phyloP scores from a whole-genome alignment of 2,329 filamentous ascomycete genomes.

The Emergomyces africanus region DNA sequence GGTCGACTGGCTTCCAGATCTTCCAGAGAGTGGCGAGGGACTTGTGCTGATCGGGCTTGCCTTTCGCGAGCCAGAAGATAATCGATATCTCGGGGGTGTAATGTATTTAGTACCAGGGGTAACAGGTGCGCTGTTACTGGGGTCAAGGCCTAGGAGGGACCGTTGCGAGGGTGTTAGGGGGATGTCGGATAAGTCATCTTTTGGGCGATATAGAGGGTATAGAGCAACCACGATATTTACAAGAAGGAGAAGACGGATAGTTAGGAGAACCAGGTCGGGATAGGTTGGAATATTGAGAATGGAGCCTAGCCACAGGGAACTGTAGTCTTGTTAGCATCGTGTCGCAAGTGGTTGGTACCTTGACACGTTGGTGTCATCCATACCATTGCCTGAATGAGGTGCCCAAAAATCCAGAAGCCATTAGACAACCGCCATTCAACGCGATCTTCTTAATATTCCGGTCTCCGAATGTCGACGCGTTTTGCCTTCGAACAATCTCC shows the following conservation, averaged over 20 bases:
- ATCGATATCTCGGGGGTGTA: constrained; percentile 76
- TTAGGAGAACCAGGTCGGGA: constrained; percentile 36
- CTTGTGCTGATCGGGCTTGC: constrained; percentile 27
- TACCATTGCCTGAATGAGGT: constrained; percentile 27
- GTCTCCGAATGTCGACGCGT: constrained; percentile 65
- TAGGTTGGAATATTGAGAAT: constrained; percentile 27
- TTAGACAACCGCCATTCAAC: constrained; percentile 50
- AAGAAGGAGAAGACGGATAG: constrained; percentile 49
- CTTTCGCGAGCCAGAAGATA: constrained; percentile 50
- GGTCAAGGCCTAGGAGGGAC: constrained; percentile 66
- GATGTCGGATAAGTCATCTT: constrained; percentile 76
- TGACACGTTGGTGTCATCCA: neutral
- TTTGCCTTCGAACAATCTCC: constrained; percentile 73
- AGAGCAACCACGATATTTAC: constrained; percentile 60
- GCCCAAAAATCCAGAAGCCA: constrained; percentile 37
- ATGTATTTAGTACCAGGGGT: constrained; percentile 61
- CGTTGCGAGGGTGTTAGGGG: constrained; percentile 83
- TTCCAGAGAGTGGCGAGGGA: constrained; percentile 24
- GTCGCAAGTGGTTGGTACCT: neutral
- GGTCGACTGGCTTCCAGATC: constrained; percentile 15
- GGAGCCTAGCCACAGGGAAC: constrained; percentile 24
- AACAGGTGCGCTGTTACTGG: constrained; percentile 48
- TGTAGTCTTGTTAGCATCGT: constrained; percentile 13
- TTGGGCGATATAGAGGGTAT: constrained; percentile 56
- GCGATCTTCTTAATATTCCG: constrained; percentile 58